Base-by-base conservation (phyloP, 2,329 filamentous ascomycete species). In the Plenodomus tracheiphilus region DNA sequence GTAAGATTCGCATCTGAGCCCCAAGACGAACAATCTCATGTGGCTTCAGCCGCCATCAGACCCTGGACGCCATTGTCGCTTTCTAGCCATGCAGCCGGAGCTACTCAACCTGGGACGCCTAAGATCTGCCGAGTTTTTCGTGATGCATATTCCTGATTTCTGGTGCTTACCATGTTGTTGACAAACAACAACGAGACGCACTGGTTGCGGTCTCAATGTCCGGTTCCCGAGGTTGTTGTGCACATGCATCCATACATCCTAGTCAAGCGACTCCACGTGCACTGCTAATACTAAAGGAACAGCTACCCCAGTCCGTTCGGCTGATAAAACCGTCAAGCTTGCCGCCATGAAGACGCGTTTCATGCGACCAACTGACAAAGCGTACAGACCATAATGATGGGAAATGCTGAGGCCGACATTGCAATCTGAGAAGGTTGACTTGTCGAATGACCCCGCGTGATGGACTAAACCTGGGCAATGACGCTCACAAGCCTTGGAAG, bases 1-100 rank as follows among this genome's bases (percentile, higher is more conserved):
- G 28, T 32, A 32, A 32, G 8, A 10, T 15, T 10, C 15, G 28
- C 28, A 32, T 32, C 9, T 32, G 28, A 32, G 15, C 9, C 11
- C 13, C 22, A 25, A 32, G 8, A 10, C 11, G 4, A 15, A 7
- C 4, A 11, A 32, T 15, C 9, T 15, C 28, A 15, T 32, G 28
- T 32, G 28, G 28, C 28, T 7, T 32, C 28, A 32, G 28, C 28
- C 28, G 28, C 28, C 28, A 32, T 32, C 42, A 17, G 34, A 44
- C 44, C 42, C 32, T 36, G 5, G 28, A 43, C 43, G 39, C 49
- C 37, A 43, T 46, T 41, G 49, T 41, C 39, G 49, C 40, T 39
- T 49, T 46, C 19, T 28, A 39, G 47, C 35, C 25, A 43, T 42
- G 39, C 30, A 41, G 42, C 53, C 51, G 51, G 41, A 43, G 45